Evolutionary conservation across 768 basidiomycete genomes (phyloP).

Genomic region (Suillus sp.): DNA sequence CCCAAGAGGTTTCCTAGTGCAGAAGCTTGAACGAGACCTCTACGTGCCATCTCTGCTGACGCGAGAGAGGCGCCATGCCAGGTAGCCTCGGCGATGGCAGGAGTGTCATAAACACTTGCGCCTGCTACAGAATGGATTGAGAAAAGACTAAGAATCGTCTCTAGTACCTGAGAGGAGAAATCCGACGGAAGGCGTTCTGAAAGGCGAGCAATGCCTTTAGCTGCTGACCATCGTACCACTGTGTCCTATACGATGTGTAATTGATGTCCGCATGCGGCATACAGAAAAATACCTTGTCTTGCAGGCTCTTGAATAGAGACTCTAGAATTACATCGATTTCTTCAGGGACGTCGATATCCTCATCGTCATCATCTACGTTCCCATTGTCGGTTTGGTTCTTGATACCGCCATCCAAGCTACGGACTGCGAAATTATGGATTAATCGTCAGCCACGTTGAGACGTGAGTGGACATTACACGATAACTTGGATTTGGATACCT

Average conservation of each 20-base stretch:
- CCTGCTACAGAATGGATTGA: slow-evolving; percentile 68
- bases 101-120: slow-evolving; percentile 68
- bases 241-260: slow-evolving; percentile 66
- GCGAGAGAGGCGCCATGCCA: slow-evolving; percentile 97
- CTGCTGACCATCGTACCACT: slow-evolving; percentile 90
- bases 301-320: slow-evolving; percentile 68
- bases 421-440: slow-evolving; percentile 20
- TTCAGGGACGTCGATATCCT: slow-evolving; percentile 69
- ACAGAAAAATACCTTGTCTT: slow-evolving; percentile 69
- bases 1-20: slow-evolving; percentile 64
- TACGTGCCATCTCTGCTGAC: slow-evolving; percentile 88
- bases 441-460: not conserved
- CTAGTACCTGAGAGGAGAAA: slow-evolving; percentile 79
- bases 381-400: slow-evolving; percentile 14
- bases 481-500: slow-evolving; percentile 26
- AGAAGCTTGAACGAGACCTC: slow-evolving; percentile 65
- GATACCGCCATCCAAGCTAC: slow-evolving; percentile 24
- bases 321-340: slow-evolving; percentile 76
- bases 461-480: slow-evolving; percentile 2
- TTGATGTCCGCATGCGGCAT: not conserved
- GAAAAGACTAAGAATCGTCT: slow-evolving; percentile 77
- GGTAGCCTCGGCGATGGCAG: slow-evolving; percentile 77
- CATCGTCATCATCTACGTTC: slow-evolving; percentile 27
- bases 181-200: slow-evolving; percentile 76
- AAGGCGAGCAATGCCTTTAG: slow-evolving; percentile 88